Percentiles rank a stretch among this genome's conserved stretches.
These are phyloP conservation scores for Lentinula boryana DNA, from an alignment of 768 basidiomycete species.

Conservation along the genomic window DNA sequence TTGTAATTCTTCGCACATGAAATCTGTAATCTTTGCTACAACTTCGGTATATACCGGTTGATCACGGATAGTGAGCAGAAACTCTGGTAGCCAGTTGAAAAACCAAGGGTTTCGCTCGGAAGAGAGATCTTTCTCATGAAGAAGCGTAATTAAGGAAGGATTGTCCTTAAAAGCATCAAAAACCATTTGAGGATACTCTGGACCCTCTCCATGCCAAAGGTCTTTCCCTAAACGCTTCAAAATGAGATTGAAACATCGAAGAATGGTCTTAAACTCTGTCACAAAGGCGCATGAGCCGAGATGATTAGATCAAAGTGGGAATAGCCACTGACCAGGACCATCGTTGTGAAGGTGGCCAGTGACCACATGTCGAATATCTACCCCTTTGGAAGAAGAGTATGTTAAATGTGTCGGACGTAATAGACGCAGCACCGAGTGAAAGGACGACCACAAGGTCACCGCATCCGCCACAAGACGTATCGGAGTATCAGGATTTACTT, in stretches of 20 bases:
- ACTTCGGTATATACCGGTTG: conserved; percentile 50
- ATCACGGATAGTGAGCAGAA: conserved; percentile 50
- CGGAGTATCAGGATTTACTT: background rate
- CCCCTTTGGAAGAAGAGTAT: background rate
- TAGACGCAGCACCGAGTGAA: conserved; percentile 39
- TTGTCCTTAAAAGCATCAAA: conserved; percentile 87
- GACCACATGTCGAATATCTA: conserved; percentile 49
- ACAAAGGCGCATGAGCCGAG: conserved; percentile 7
- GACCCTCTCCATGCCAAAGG: conserved; percentile 67
- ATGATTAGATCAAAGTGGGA: conserved; percentile 8
- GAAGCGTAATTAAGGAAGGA: conserved; percentile 38
- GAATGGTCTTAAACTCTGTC: conserved; percentile 54
- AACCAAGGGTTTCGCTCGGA: conserved; percentile 37
- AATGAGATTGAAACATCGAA: conserved; percentile 54
- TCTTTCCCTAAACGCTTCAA: conserved; percentile 47
- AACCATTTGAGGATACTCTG: conserved; percentile 70
- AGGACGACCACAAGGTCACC: conserved; percentile 47
- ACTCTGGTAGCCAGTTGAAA: conserved; percentile 61
- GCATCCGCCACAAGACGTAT: conserved; percentile 31
- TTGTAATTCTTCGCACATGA: conserved; percentile 78
- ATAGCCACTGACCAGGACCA: conserved; percentile 49
- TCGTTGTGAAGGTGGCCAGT: conserved; percentile 54
- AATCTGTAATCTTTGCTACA: conserved; percentile 66
- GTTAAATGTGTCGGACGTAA: conserved; percentile 37
- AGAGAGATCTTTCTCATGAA: conserved; percentile 28